phyloP scores from a whole-genome alignment of 805 yeast genomes.

The Candida ficus region DNA sequence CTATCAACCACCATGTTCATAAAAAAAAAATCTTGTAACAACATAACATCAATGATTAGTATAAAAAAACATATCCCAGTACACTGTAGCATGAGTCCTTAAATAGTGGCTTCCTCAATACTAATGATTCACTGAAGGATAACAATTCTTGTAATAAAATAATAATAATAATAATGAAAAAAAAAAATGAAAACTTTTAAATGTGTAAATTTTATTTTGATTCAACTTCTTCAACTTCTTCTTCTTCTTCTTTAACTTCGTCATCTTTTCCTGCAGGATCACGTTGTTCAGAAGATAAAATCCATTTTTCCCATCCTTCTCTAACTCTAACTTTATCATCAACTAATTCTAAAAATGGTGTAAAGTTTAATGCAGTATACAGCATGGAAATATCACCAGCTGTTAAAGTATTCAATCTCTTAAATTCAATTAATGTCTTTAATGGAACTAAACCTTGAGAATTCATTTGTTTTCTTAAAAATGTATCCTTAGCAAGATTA shows the following conservation, averaged over 20 bases:
- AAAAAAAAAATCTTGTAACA: too few species aligned
- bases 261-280: constrained; percentile 42
- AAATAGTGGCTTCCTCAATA: too few species aligned
- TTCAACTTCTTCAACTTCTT: background rate
- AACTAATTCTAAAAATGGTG: constrained; percentile 26
- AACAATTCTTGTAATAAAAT: too few species aligned
- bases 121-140: too few species aligned
- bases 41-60: too few species aligned
- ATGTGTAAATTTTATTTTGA: background rate
- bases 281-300: constrained; percentile 49
- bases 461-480: constrained; percentile 76
- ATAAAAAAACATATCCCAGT: too few species aligned
- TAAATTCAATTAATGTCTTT: constrained; percentile 57
- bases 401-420: constrained; percentile 63
- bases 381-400: constrained; percentile 44
- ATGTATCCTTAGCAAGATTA: constrained; percentile 79
- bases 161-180: too few species aligned
- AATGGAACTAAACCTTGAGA: constrained; percentile 68
- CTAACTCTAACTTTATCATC: constrained; percentile 52
- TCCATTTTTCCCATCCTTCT: constrained; percentile 59
- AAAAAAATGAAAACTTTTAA: background rate
- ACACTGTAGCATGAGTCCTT: too few species aligned
- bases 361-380: constrained; percentile 11
- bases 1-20: too few species aligned
- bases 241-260: constrained; percentile 13